These are phyloP conservation scores for Tagetes patula DNA, from an alignment of 129 eudicot species.

Conservation along the genomic window DNA sequence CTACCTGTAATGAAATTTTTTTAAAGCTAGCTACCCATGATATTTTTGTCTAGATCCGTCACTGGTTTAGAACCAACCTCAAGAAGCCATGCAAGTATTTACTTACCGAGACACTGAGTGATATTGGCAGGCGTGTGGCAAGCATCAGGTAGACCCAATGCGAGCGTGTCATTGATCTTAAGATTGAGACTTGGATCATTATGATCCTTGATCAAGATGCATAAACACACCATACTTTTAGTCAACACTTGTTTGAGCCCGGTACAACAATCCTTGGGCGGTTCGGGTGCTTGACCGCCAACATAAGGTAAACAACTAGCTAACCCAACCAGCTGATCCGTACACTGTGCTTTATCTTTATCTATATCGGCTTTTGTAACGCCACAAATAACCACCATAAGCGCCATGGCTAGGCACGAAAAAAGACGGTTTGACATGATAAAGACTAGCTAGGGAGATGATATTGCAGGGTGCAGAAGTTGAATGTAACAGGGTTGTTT, in stretches of 20 bases:
- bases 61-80: background rate
- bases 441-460: background rate
- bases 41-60: no score
- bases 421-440: background rate
- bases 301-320: slow-evolving; percentile 61
- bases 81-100: background rate
- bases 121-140: slow-evolving; percentile 49
- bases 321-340: slow-evolving; percentile 36
- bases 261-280: slow-evolving; percentile 55
- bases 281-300: slow-evolving; percentile 49
- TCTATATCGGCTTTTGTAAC: slow-evolving; percentile 33
- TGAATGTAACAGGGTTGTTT: background rate
- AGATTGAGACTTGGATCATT: slow-evolving; percentile 60
- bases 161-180: slow-evolving; percentile 65
- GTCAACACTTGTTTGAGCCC: slow-evolving; percentile 53
- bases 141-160: slow-evolving; percentile 47
- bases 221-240: slow-evolving; percentile 50
- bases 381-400: background rate
- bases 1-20: no score
- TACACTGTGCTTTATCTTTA: slow-evolving; percentile 53
- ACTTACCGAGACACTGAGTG: slow-evolving; percentile 55
- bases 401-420: slow-evolving; percentile 13
- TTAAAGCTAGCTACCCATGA: no score
- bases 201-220: slow-evolving; percentile 59
- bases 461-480: background rate